Evolutionary conservation across 1,139 yeast genomes (phyloP), one percentile per base, ranked within the genome.

Genomic region (Torulaspora globosa): DNA sequence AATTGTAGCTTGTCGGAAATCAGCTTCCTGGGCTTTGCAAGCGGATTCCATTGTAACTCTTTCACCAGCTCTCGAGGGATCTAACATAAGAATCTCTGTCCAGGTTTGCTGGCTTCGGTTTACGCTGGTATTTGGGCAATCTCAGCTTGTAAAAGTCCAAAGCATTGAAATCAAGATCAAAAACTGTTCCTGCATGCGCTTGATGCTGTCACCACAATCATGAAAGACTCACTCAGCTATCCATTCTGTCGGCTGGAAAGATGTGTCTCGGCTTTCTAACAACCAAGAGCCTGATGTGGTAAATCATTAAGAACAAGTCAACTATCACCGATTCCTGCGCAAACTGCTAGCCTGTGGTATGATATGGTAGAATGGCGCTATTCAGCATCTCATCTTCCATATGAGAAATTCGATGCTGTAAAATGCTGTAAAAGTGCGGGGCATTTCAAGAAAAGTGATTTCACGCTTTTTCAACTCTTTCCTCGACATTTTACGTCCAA

Each of bases 41-140:
- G 50, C 10, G 62, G 62, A 31, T 55, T 42, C 62, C 62, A 57
- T 8, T 47, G 43, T 33, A 57, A 36, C 5, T 34, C 24, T 32
- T 46, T 54, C 23, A 54, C 9, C 12, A 38, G 37, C 3, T 33
- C 41, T 34, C 48, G 54, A 2, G 48, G 37, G 3, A 57, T 11
- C 32, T 37, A n/a, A n/a, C n/a, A n/a, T n/a, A 39, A 63, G 63
- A 59, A 10, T 27, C 33, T 7, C 15, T 18, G 35, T 24, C 42
- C 5, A 12, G 8, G 18, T n/a, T 3, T n/a, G 3, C 3, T 9
- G 12, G 10, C 23, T 15, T 14, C 7, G 11, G n/a, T 21, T 26
- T 15, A 10, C 16, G 9, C 11, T 31, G 12, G 11, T 14, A 3
- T 8, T 33, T 34, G 7, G 19, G 12, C 10, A 35, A 11, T 8